phyloP scores from a whole-genome alignment of 2,329 filamentous ascomycete genomes.

The Aspergillus uvarum region DNA sequence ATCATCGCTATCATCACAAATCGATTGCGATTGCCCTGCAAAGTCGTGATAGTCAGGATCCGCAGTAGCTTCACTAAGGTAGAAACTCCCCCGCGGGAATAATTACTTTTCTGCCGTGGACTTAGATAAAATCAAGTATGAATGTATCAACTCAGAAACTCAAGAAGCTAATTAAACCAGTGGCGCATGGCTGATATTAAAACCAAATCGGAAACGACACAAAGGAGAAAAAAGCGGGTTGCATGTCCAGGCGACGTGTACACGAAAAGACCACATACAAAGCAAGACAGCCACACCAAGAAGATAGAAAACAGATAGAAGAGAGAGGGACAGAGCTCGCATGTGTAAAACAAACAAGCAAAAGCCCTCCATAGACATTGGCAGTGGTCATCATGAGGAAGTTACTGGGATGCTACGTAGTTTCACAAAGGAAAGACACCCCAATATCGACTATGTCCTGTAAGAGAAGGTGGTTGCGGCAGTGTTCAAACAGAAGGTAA shows the following conservation, averaged over 20 bases:
- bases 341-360: background rate
- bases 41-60: too few species aligned
- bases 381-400: too few species aligned
- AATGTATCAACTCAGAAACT: background rate
- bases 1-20: too few species aligned
- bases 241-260: background rate
- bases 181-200: background rate
- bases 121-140: background rate
- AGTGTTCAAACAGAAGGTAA: constrained; percentile 18
- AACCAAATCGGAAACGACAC: background rate
- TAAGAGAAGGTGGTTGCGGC: background rate
- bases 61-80: too few species aligned
- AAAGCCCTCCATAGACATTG: background rate
- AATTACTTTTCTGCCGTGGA: too few species aligned
- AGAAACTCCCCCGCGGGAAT: too few species aligned
- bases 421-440: too few species aligned
- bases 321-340: background rate
- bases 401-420: too few species aligned
- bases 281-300: background rate
- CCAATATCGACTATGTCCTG: too few species aligned
- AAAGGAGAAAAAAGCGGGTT: background rate
- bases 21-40: too few species aligned
- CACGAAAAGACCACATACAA: background rate
- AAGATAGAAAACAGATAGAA: background rate
- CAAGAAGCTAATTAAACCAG: background rate